A percentile compares a stretch with the other conserved stretches of the same genome.
phyloP scores from a whole-genome alignment of 345 rosid genomes.

The Tarenaya hassleriana region DNA sequence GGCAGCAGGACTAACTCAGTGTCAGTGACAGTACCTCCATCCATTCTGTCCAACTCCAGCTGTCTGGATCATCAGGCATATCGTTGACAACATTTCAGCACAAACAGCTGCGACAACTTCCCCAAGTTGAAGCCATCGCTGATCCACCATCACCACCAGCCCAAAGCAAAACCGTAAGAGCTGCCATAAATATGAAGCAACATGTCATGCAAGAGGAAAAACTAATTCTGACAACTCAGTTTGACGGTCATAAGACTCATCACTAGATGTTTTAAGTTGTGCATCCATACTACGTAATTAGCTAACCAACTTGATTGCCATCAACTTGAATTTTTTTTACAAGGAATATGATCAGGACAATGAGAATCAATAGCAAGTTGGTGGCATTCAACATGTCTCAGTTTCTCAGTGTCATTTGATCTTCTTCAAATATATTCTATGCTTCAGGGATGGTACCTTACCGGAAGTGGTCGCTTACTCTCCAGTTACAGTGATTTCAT shows the following conservation, averaged over 20 bases:
- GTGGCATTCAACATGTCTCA: background rate
- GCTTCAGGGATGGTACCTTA: no score
- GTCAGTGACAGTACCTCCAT: constrained; percentile 69
- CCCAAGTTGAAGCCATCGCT: constrained; percentile 47
- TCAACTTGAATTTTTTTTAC: background rate
- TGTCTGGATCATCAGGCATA: constrained; percentile 34
- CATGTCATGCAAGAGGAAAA: background rate
- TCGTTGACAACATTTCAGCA: constrained; percentile 35
- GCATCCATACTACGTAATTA: background rate
- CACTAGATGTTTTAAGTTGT: background rate
- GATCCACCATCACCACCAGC: constrained; percentile 77
- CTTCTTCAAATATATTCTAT: no score
- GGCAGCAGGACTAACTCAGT: constrained; percentile 83
- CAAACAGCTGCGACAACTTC: constrained; percentile 86
- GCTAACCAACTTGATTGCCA: background rate
- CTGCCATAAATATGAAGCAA: constrained; percentile 24
- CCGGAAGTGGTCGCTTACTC: background rate
- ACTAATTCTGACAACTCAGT: background rate
- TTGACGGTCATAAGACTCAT: background rate
- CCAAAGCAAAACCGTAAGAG: constrained; percentile 86
- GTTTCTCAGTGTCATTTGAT: background rate
- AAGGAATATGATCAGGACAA: background rate
- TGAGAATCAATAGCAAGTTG: background rate
- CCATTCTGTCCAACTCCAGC: constrained; percentile 66
- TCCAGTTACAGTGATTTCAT: constrained; percentile 4